A percentile compares a stretch with the other conserved stretches of the same genome.
These are phyloP conservation scores for Geotrichum carabidarum DNA, from an alignment of 1,139 yeast genomes.

Conservation along the genomic window DNA sequence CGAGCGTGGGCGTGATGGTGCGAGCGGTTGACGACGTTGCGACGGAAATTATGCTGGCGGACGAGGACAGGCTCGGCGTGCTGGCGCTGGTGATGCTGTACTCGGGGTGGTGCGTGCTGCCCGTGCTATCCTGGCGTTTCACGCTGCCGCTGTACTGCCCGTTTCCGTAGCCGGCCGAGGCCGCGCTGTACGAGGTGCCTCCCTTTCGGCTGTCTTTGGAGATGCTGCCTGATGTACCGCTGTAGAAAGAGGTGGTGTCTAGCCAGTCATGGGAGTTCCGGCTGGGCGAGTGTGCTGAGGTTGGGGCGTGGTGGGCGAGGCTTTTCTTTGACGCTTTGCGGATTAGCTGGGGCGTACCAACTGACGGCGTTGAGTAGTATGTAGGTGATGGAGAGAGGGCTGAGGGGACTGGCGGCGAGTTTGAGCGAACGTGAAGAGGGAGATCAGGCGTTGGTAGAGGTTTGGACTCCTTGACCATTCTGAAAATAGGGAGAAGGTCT, in stretches of 20 bases:
- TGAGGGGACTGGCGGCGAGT: slow-evolving; percentile 15
- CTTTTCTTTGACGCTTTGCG: slow-evolving; percentile 14
- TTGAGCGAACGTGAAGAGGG: slow-evolving; percentile 7
- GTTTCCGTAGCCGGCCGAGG: slow-evolving; percentile 18
- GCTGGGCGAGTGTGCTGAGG: slow-evolving; percentile 15
- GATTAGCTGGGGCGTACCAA: slow-evolving; percentile 9
- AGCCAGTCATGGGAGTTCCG: slow-evolving; percentile 18
- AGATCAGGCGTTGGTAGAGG: slow-evolving; percentile 43
- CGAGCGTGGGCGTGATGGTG: slow-evolving; percentile 7
- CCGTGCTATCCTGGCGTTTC: slow-evolving; percentile 6
- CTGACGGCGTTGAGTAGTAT: slow-evolving; percentile 11
- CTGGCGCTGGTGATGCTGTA: neutral
- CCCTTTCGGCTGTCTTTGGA: slow-evolving; percentile 11
- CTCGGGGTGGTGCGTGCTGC: neutral
- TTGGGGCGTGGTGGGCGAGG: slow-evolving; percentile 6
- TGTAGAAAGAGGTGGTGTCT: slow-evolving; percentile 14
- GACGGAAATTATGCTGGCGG: slow-evolving; percentile 1
- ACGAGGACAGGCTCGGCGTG: neutral
- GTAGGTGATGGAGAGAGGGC: slow-evolving; percentile 10
- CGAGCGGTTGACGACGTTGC: neutral
- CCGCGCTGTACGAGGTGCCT: neutral
- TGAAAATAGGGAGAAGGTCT: slow-evolving; percentile 40
- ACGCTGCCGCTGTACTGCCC: slow-evolving; percentile 3
- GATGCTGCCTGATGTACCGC: slow-evolving; percentile 4
- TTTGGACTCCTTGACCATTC: slow-evolving; percentile 40